These are phyloP conservation scores for Calvatia gigantea DNA, from an alignment of 768 basidiomycete genomes.

Conservation along the genomic window DNA sequence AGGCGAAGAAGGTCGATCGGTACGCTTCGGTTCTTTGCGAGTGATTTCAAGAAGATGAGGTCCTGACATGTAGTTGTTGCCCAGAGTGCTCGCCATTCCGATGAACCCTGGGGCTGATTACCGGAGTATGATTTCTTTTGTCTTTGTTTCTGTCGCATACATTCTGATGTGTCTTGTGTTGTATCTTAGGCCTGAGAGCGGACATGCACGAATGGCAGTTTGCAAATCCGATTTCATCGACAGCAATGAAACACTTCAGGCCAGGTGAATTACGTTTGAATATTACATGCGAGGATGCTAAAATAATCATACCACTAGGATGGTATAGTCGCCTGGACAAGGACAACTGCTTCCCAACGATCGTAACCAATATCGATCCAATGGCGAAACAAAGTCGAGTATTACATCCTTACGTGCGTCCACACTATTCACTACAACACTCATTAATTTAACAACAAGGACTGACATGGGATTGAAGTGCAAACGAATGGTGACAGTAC, in stretches of 20 bases:
- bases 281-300: background rate
- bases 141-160: background rate
- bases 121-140: slow-evolving; percentile 36
- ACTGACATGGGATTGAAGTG: slow-evolving; percentile 37
- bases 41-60: background rate
- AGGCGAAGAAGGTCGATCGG: slow-evolving; percentile 55
- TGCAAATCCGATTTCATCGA: slow-evolving; percentile 55
- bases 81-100: slow-evolving; percentile 60
- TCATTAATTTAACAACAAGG: too few species aligned
- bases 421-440: background rate
- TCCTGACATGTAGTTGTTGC: background rate
- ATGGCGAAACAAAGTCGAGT: slow-evolving; percentile 75
- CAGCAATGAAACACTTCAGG: slow-evolving; percentile 48
- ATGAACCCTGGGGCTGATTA: slow-evolving; percentile 60
- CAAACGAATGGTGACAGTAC: slow-evolving; percentile 66
- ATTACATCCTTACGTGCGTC: slow-evolving; percentile 59
- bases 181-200: slow-evolving; percentile 35
- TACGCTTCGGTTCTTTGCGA: slow-evolving; percentile 24
- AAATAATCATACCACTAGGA: slow-evolving; percentile 22
- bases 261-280: slow-evolving; percentile 33
- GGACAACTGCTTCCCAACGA: slow-evolving; percentile 61
- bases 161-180: background rate
- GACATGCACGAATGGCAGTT: slow-evolving; percentile 58
- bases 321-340: slow-evolving; percentile 57
- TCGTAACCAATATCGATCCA: slow-evolving; percentile 75